phyloP scores from a whole-genome alignment of 1,284 basidiomycete species.

The Porodaedalea pini region DNA sequence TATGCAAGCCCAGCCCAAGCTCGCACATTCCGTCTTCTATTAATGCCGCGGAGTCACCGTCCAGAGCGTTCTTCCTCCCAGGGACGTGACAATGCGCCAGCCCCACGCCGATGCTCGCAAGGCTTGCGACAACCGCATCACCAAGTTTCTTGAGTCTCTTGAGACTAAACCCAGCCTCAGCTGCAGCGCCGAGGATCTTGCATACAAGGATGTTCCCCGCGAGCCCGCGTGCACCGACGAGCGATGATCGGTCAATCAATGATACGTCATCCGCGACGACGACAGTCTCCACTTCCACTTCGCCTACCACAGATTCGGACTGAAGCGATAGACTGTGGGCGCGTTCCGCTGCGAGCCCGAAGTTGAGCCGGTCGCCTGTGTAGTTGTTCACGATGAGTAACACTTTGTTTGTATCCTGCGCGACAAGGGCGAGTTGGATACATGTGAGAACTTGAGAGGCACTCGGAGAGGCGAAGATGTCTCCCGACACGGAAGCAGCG shows the following conservation, averaged over 20 bases:
- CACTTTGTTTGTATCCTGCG: slow-evolving; percentile 29
- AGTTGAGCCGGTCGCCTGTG: slow-evolving; percentile 64
- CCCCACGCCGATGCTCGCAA: slow-evolving; percentile 50
- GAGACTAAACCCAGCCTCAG: slow-evolving; percentile 44
- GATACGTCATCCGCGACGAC: slow-evolving; percentile 68
- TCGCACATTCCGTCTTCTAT: slow-evolving; percentile 38
- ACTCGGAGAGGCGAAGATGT: slow-evolving; percentile 64
- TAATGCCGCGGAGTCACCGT: slow-evolving; percentile 22
- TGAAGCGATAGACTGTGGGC: slow-evolving; percentile 37
- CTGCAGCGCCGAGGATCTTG: slow-evolving; percentile 60
- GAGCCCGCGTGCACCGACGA: slow-evolving; percentile 54
- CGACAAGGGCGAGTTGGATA: slow-evolving; percentile 43
- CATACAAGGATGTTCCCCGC: slow-evolving; percentile 67
- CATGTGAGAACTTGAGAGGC: slow-evolving; percentile 53
- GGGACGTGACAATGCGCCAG: slow-evolving; percentile 58
- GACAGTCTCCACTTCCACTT: slow-evolving; percentile 47
- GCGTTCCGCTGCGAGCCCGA: slow-evolving; percentile 65
- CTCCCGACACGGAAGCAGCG: slow-evolving; percentile 55
- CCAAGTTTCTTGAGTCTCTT: slow-evolving; percentile 48
- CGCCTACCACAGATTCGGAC: slow-evolving; percentile 24
- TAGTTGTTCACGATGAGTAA: slow-evolving; percentile 46
- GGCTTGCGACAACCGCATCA: slow-evolving; percentile 40
- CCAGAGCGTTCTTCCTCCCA: slow-evolving; percentile 32
- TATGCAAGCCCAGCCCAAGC: slow-evolving; percentile 55
- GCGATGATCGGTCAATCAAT: slow-evolving; percentile 37